phyloP scores from a whole-genome alignment of 805 yeast genomes.

The Hanseniaspora singularis region DNA sequence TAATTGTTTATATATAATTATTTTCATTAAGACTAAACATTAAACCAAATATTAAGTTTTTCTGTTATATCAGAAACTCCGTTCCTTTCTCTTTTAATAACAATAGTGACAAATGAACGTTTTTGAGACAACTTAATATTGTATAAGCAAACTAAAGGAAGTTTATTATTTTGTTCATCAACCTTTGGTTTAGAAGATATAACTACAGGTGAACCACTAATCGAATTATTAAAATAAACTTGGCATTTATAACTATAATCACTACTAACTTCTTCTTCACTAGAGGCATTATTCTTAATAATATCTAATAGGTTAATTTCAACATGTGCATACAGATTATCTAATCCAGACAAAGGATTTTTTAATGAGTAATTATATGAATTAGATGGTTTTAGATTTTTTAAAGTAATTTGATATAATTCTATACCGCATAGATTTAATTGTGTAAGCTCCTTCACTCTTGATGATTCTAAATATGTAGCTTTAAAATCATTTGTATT shows the following conservation, averaged over 20 bases:
- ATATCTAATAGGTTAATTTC: constrained; percentile 1
- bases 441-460: not conserved
- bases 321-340: constrained; percentile 7
- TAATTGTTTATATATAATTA: not conserved
- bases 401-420: not conserved
- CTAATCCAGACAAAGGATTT: constrained; percentile 7
- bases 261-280: too few species aligned
- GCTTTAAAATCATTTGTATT: not conserved
- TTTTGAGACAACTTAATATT: constrained; percentile 12
- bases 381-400: not conserved
- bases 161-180: not conserved
- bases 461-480: not conserved
- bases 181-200: constrained; percentile 1
- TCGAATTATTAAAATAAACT: constrained; percentile 7
- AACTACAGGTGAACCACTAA: constrained; percentile 5
- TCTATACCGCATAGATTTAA: not conserved
- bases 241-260: constrained; percentile 7
- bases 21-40: not conserved
- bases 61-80: constrained; percentile 2
- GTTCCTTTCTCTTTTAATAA: constrained; percentile 1
- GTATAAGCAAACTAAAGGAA: constrained; percentile 1
- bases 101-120: constrained; percentile 9
- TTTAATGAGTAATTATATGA: constrained; percentile 7
- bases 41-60: constrained; percentile 11
- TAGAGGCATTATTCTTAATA: too few species aligned